Base-by-base conservation (phyloP, 192 early-diverging fungal species). In the Coemansia sp. region DNA sequence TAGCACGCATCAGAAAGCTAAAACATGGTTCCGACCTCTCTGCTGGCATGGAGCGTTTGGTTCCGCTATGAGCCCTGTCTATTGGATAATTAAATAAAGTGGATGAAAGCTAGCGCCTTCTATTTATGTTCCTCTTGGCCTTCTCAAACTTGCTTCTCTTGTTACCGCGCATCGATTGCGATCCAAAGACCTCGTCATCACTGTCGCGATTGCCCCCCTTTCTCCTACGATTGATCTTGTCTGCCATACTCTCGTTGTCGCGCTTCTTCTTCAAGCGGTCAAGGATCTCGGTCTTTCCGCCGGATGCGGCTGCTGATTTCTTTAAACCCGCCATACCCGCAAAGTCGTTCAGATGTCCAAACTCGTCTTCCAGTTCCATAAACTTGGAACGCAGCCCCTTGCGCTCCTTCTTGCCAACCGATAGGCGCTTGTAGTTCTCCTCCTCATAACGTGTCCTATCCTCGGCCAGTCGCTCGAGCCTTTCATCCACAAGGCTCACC, bases 361-460 rank as follows among this genome's bases (percentile, higher is more conserved):
- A 94, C 83, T 97, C 95, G 76, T 94, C 88, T 23, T 92, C 88
- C 52, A 95, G 88, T 14, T 86, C 81, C 52, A 81, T 84, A 26
- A 87, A 65, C 36, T 83, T 85, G 20, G 81, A 74, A 56, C 87
- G 84, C 61, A 92, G 39, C 49, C 85, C 81, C 66, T 87, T 85
- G 83, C 90, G 86, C 49, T 97, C 93, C 74, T 93, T 90, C 60
- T 88, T 87, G 46, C 85, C 88, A 55, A 93, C 48, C 46, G 80
- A 77, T 48, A 94, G 72, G 57, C 95, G 87, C 36, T 88, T 87
- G 77, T 94, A 95, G 78, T 95, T 94, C 21, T 93, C 91, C 67
- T 97, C 95, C 72, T 97, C 95, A 71, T 91, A 95, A 23, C 83
- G 66, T 56, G 86, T 77, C 38, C 88, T 85, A 66, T 95, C 92